Evolutionary conservation across 768 basidiomycete species (phyloP), one percentile per base, ranked within the genome.

Genomic region (Lactifluus piperatus): DNA sequence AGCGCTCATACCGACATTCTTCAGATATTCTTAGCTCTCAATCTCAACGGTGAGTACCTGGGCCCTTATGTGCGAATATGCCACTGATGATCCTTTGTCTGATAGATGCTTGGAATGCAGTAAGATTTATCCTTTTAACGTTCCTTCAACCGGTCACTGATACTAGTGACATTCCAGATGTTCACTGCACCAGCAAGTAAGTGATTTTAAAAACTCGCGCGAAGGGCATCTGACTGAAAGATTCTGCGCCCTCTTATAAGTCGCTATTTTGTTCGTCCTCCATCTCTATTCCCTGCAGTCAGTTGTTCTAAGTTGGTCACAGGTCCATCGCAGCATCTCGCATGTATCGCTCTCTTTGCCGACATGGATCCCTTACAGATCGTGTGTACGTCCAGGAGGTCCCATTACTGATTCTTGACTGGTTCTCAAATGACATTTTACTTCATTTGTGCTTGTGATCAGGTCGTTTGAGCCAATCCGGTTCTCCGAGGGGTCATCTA

Each of bases 241-340:
- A 4, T 20, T 43, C 18, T 39, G n/a, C 9, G 8, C 20, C n/a
- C 9, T 41, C n/a, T n/a, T 37, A 4, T 8, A 2, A 43, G 41
- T 43, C 8, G 41, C 41, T 3, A 20, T 43, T 43, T 5, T 20
- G 41, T 43, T 43, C 41, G 41, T 55, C 3, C 39, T 30, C 20
- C 0, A 5, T 10, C 43, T 44, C 18, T 20, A 44, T 24, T 24
- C 22, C 20, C 9, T 24, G 5, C 26, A 20, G 13, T 29, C n/a
- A 13, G 9, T 36, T n/a, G 13, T 50, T 41, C 47, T 36, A 27
- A 54, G 48, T 13, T 13, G 13, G 6, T 13, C 8, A n/a, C 32
- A 60, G 58, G 34, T 37, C 48, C 27, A 60, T 60, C 16, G 48
- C 41, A 14, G 48, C 58, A 18, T n/a, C 58, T 29, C 58, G 58